These are phyloP conservation scores for Wickerhamomyces bisporus DNA, from an alignment of 805 yeast genomes.

Conservation along the genomic window DNA sequence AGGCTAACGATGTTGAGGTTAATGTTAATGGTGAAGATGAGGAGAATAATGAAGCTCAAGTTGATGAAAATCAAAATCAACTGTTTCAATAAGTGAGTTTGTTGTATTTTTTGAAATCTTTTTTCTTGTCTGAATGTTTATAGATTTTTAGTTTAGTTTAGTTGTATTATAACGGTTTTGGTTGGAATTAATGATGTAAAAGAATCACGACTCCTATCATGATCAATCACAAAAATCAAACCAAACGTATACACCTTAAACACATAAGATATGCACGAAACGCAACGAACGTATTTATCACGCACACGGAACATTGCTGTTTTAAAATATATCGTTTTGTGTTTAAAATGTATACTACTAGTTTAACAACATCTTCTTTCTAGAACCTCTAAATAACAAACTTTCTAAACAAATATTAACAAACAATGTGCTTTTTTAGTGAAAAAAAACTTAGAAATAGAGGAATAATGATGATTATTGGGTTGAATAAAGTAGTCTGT, in stretches of 20 bases:
- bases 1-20: constrained; percentile 33
- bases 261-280: constrained; percentile 1
- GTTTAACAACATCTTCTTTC: neutral
- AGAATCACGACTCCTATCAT: neutral
- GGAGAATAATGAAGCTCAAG: constrained; percentile 8
- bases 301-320: neutral
- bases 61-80: constrained; percentile 1
- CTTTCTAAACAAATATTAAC: constrained; percentile 1
- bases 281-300: constrained; percentile 1
- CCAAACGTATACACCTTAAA: constrained; percentile 2
- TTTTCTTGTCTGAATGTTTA: neutral
- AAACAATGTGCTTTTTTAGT: neutral
- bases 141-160: neutral
- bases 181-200: neutral
- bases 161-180: neutral
- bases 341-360: neutral
- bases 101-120: neutral
- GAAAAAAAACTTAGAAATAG: too few species aligned
- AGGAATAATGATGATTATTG: too few species aligned
- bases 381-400: neutral
- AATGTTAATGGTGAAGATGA: constrained; percentile 10
- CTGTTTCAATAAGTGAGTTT: neutral
- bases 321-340: neutral
- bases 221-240: neutral
- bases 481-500: neutral